Conservation (phyloP, 2,329 filamentous ascomycete species). For the Aspergillus bombycis region DNA sequence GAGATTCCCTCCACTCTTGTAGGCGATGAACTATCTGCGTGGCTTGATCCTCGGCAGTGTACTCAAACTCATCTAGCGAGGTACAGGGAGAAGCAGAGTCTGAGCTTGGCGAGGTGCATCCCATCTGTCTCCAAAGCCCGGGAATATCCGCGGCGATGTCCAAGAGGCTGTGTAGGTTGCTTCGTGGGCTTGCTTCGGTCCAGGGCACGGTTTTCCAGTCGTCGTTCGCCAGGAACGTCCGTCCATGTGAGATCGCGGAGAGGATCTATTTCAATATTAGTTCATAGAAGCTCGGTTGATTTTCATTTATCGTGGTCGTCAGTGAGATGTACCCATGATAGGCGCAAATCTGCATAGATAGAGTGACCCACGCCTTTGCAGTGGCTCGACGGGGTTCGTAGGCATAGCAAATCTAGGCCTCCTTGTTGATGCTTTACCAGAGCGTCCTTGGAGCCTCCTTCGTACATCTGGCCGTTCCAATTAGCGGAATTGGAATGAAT, state of each 20-base stretch:
- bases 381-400: background rate
- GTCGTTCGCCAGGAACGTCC: background rate
- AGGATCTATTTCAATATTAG: background rate
- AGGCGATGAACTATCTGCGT: background rate
- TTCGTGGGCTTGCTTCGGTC: background rate
- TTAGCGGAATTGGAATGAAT: background rate
- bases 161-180: background rate
- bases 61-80: background rate
- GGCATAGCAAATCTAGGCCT: background rate
- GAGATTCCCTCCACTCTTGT: slow-evolving; percentile 1
- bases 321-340: background rate
- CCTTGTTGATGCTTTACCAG: slow-evolving; percentile 3
- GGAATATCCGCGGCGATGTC: slow-evolving; percentile 1
- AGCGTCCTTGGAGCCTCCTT: background rate
- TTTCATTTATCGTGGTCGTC: background rate
- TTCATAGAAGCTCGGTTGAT: background rate
- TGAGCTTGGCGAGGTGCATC: background rate
- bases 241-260: background rate
- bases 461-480: background rate
- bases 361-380: slow-evolving; percentile 2
- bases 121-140: background rate
- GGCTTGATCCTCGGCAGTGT: background rate
- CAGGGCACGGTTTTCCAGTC: slow-evolving; percentile 3
- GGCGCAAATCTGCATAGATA: slow-evolving; percentile 1
- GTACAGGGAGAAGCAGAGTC: background rate